These are phyloP conservation scores for Dioscorea cayenensis DNA, from an alignment of 116 monocot genomes.

Conservation along the genomic window DNA sequence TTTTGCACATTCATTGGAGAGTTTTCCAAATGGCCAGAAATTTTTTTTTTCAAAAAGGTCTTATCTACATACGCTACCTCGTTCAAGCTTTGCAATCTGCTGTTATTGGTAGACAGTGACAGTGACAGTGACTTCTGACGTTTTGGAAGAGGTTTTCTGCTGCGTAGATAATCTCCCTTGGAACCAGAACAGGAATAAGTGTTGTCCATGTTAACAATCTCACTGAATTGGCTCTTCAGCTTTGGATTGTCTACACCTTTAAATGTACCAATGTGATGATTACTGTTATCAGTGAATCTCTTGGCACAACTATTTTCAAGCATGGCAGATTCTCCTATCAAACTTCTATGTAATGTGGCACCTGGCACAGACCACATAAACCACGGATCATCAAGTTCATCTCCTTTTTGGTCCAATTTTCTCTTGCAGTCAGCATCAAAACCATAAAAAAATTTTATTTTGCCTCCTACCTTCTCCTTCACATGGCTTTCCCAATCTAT, in stretches of 20 bases:
- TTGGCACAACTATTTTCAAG: constrained; percentile 8
- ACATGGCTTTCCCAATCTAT: constrained; percentile 68
- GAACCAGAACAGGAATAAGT: constrained; percentile 14
- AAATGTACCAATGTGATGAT: not conserved
- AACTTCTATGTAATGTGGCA: constrained; percentile 9
- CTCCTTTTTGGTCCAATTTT: constrained; percentile 7
- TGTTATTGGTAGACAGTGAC: constrained; percentile 4
- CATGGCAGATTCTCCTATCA: constrained; percentile 1
- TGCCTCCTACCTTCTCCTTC: constrained; percentile 16
- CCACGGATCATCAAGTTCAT: constrained; percentile 19
- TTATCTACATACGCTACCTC: constrained; percentile 23
- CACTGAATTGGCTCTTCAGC: constrained; percentile 30
- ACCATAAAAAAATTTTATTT: not conserved
- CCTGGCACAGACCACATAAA: constrained; percentile 11
- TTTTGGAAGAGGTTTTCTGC: constrained; percentile 18
- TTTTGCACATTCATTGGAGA: constrained; percentile 2
- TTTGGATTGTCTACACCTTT: constrained; percentile 8
- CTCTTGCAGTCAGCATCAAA: constrained; percentile 7
- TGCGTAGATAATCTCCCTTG: constrained; percentile 17
- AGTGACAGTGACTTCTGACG: constrained; percentile 13
- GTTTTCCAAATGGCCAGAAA: constrained; percentile 2
- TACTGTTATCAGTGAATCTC: not conserved
- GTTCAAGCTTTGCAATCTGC: constrained; percentile 10
- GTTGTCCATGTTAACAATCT: constrained; percentile 15
- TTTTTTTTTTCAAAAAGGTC: not conserved